Evolutionary conservation across 371 early-diverging fungal genomes (phyloP), one percentile per base, ranked within the genome.

Genomic region (Rhizomucor miehei): DNA sequence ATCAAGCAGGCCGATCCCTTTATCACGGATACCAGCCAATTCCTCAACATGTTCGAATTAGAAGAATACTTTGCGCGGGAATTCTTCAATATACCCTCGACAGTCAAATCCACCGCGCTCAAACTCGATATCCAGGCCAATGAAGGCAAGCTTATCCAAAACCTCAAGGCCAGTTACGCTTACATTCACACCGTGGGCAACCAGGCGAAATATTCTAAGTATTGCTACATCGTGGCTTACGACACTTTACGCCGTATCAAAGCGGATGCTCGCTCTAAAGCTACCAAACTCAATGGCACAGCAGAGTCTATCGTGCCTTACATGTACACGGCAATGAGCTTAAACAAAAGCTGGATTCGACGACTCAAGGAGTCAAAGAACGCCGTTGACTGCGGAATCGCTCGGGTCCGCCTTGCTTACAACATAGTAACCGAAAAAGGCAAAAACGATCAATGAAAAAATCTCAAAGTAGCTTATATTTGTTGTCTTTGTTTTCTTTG

Each of bases 41-140:
- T 67, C 46, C 51, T 53, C 16, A 57, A 54, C 0, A 24, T 51
- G 24, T 67, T 65, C 48, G 72, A 75, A 25, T 25, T 75, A 2
- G 75, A 75, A 60, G 72, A 69, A 25, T 59, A 56, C 23, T 59
- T 48, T 51, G 67, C 75, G 0, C 57, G 55, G 3, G 55, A 71
- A 3, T 69, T 59, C 17, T n/a, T 52, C n/a, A 1, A n/a, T 6
- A 46, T 34, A 4, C 57, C 57, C 5, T 13, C 61, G 51, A 12
- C 36, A 20, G 17, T 55, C 24, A 13, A 19, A 0, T 60, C 67
- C 1, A 44, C 43, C 10, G 45, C 24, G 0, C 44, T 65, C 10
- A 57, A 58, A 9, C 24, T 51, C 25, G 67, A 67, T 19, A 35
- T 37, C 14, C 41, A 38, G 9, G 39, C 38, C 23, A 56, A 62